Base-by-base conservation (phyloP, 257 asterid genomes). In the Buddleja alternifolia region DNA sequence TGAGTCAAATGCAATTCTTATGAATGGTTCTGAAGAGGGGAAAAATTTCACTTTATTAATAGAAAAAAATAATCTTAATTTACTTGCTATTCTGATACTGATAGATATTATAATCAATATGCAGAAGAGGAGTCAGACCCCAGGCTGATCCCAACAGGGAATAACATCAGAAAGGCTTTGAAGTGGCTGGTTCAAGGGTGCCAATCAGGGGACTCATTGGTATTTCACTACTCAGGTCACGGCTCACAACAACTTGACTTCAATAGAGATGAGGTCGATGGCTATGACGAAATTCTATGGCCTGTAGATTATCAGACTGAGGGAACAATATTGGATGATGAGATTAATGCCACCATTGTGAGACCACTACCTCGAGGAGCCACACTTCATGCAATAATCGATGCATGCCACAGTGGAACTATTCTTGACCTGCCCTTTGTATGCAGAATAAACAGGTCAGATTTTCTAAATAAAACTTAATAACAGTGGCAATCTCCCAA, bases 341-440 rank as follows among this genome's bases (percentile, higher is more conserved):
- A 73, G 19, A 86, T 88, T 80, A 88, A 90, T 23, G 70, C 70
- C 60, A 60, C 73, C 58, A 75, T 86, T 34, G 88, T 90, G 34
- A 52, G 73, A 47, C 90, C 92, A 2, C 90, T 90, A 25, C 63
- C 42, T 23, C 10, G 4, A 25, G 86, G 80, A 0, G 89, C 81
- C 74, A 83, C 62, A 34, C 97, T 90, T 66, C 96, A 90, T 45
- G 92, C 97, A 10, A 77, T 90, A 1, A 55, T 90, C 0, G 97
- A 90, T 67, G 75, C 90, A 63, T 90, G 97, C 47, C 93, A 88
- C 78, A 90, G 96, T 71, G 97, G 97, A 73, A 90, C 96, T 25
- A 23, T 86, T 53, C 89, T 90, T 10, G 97, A 90, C 78, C 64
- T 90, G 29, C 88, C 89, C 0, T 36, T 60, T n/a, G 83, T 83